Evolutionary conservation across 2,329 filamentous ascomycete genomes (phyloP).

Genomic region (Cercospora sp.): DNA sequence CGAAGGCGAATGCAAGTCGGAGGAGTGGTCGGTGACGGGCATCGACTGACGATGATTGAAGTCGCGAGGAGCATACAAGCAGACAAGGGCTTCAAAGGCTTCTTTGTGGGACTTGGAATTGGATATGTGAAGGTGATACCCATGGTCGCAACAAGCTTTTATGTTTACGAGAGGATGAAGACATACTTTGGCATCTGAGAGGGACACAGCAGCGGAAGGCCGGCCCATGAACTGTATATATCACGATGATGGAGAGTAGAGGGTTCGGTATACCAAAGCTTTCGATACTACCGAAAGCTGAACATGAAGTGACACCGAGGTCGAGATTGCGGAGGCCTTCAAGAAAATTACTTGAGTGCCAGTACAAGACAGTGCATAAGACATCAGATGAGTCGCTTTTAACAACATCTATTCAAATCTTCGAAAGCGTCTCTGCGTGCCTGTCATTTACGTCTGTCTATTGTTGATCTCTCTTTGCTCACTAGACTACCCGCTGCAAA

Average conservation of each 20-base stretch:
- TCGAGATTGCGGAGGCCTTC: too few species aligned
- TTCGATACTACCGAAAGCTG: too few species aligned
- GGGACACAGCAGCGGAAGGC: too few species aligned
- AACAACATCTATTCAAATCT: not conserved
- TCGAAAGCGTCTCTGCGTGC: not conserved
- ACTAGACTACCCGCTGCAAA: too few species aligned
- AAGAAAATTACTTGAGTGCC: not conserved
- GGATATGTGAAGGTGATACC: conserved; percentile 94
- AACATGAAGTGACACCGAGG: too few species aligned
- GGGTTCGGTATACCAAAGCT: too few species aligned
- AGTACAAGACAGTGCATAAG: not conserved
- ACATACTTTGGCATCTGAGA: conserved; percentile 51
- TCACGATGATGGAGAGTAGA: too few species aligned
- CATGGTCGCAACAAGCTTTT: conserved; percentile 74
- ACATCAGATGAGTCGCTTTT: not conserved
- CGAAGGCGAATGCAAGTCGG: conserved; percentile 93
- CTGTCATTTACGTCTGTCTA: not conserved
- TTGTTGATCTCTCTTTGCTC: not conserved
- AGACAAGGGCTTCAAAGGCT: conserved; percentile 76
- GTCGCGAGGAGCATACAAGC: conserved; percentile 72
- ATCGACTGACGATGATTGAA: conserved; percentile 72
- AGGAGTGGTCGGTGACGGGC: conserved; percentile 89
- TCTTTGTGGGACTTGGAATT: conserved; percentile 90
- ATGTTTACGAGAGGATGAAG: conserved; percentile 66
- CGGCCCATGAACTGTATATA: too few species aligned